These are phyloP conservation scores for Vararia minispora DNA, from an alignment of 768 basidiomycete species.

Conservation along the genomic window DNA sequence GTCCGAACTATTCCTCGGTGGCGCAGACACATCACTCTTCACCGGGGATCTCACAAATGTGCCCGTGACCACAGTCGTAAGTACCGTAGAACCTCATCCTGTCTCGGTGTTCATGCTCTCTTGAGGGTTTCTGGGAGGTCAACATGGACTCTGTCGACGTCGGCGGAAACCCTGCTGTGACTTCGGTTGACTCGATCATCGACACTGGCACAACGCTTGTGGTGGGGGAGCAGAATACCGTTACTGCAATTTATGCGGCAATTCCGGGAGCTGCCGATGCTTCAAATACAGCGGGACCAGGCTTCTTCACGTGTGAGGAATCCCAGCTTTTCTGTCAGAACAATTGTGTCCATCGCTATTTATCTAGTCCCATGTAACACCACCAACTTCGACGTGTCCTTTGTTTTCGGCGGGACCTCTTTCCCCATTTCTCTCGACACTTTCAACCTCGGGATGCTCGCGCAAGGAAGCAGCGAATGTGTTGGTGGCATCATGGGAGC, in stretches of 20 bases:
- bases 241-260: conserved; percentile 16
- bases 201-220: conserved; percentile 23
- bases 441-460: conserved; percentile 25
- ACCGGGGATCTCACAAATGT: conserved; percentile 22
- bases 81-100: too few species aligned
- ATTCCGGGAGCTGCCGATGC: conserved; percentile 17
- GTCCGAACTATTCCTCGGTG: conserved; percentile 27
- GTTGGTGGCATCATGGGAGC: too few species aligned
- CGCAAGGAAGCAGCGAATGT: conserved; percentile 10
- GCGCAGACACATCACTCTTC: conserved; percentile 23
- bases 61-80: conserved; percentile 12
- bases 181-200: conserved; percentile 16
- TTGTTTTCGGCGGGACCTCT: conserved; percentile 19
- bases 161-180: conserved; percentile 6
- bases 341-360: too few species aligned
- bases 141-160: conserved; percentile 4
- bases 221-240: conserved; percentile 16
- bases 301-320: conserved; percentile 20
- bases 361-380: too few species aligned
- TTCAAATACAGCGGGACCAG: conserved; percentile 11
- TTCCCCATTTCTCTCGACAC: conserved; percentile 16
- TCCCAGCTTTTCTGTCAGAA: too few species aligned
- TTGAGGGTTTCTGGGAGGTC: conserved; percentile 20
- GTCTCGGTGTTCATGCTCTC: conserved; percentile 6
- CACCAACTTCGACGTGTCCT: too few species aligned